Evolutionary conservation across 2,329 filamentous ascomycete species (phyloP), one percentile per base, ranked within the genome.

Genomic region (Cryphonectria carpinicola): DNA sequence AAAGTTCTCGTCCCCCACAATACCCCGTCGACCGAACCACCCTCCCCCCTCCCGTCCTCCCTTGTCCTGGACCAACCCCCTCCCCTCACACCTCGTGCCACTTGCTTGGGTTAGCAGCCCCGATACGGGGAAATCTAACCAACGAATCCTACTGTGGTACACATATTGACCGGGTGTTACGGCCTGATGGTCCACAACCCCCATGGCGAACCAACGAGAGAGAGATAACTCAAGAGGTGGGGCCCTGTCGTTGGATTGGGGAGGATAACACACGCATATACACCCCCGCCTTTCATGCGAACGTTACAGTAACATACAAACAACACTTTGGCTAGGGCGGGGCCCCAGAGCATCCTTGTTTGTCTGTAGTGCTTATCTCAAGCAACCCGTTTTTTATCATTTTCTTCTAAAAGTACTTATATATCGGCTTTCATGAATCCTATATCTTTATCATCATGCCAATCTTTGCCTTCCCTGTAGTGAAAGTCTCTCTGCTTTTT

Each of bases 261-360:
- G 32, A 4, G 32, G 22, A 49, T 10, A n/a, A n/a, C 19, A 32
- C 52, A 35, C 14, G 28, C 25, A 32, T 32, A 58, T 35, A 28
- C 54, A 32, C 32, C 32, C 54, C 54, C 54, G 54, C 54, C 52
- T 58, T 58, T 35, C 13, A 58, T 58, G 54, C 54, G 54, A 56
- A 58, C 54, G 54, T 58, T 58, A 58, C 54, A 28, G 10, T 39
- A 39, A 28, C 28, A 28, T 28, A 28, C 37, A 39, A 11, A 39
- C 7, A 8, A 37, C 37, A 37, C 10, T 11, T 39, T 11, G 2
- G 37, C 10, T 13, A 11, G 37, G 37, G n/a, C 22, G 3, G 43
- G 49, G 13, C 19, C 54, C 54, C 54, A 56, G 52, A 28, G 4
- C 17, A 58, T 58, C 54, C 54, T 58, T 58, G 54, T 58, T n/a